These are phyloP conservation scores for Carex pumila DNA, from an alignment of 176 grass and related monocot genomes.

Conservation along the genomic window DNA sequence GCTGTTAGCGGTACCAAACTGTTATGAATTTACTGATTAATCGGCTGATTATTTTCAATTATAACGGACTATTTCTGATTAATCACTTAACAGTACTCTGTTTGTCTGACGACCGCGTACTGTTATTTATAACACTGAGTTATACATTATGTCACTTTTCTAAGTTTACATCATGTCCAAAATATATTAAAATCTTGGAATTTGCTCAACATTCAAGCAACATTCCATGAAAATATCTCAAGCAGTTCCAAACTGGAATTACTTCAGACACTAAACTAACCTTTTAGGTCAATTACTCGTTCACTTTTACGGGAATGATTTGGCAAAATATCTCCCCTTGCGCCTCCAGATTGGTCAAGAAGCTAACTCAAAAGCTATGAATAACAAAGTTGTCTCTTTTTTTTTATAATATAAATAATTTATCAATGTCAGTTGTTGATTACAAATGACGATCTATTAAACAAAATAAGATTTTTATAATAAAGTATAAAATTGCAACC, in stretches of 20 bases:
- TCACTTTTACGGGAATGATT: neutral
- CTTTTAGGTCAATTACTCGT: neutral
- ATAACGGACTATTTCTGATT: no score
- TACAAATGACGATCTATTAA: no score
- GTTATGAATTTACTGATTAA: no score
- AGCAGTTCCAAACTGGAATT: neutral
- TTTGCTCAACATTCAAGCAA: conserved; percentile 13
- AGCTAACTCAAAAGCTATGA: neutral
- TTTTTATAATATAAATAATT: no score
- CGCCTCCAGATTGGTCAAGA: neutral
- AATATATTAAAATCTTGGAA: neutral
- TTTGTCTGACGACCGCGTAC: no score
- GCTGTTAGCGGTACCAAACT: no score
- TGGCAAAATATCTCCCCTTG: neutral
- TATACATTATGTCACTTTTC: neutral
- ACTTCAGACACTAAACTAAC: neutral
- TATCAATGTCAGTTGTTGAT: no score
- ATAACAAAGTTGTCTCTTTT: neutral
- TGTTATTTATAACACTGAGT: no score
- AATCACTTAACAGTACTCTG: no score
- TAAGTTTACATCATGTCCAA: neutral
- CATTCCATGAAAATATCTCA: conserved; percentile 15
- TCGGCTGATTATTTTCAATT: no score
- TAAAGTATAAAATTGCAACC: no score
- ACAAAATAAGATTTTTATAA: no score